Evolutionary conservation across 768 basidiomycete genomes (phyloP), one percentile per base, ranked within the genome.

Genomic region (Artomyces pyxidatus): DNA sequence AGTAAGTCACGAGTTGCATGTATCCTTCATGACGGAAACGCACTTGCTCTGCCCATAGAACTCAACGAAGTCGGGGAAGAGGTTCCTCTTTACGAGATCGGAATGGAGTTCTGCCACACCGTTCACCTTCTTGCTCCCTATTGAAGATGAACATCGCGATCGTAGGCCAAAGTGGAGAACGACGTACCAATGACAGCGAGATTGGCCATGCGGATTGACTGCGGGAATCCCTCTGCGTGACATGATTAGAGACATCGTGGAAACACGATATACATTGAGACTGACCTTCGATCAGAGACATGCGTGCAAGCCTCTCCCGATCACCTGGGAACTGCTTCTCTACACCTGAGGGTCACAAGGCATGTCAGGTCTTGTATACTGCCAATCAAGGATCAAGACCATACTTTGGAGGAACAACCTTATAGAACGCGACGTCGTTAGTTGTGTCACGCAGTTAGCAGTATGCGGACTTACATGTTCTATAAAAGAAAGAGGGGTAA

Each of bases 41-140:
- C 53, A 72, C 82, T 87, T 93, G 83, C 85, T 85, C 52, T 80
- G 62, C 3, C 95, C 95, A 60, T 83, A 87, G 65, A 87, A 89
- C 27, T 96, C 92, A 41, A 96, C 94, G 61, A 95, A 95, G 68
- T 96, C 93, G 61, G 86, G 88, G 58, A 88, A 63, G 57, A 90
- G 88, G 6, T 85, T 90, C 19, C 83, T 82, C 65, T 73, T 76
- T 45, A 98, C 87, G 38, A 98, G 78, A 47, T 91, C 85, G 51
- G 84, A 88, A 72, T 98, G 96, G 23, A 98, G 73, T 78, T 93
- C 95, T 9, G 96, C 95, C 12, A 98, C 96, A 60, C 96, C 95
- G 58, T 99, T 99, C 60, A 93, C 87, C 63, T 83, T 88, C 58
- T 83, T 78, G 60, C 84, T 87, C 25, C 81, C 81, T 81, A 50